These are phyloP conservation scores for Rubia balearica DNA, from an alignment of 305 asterid species.

Conservation along the genomic window DNA sequence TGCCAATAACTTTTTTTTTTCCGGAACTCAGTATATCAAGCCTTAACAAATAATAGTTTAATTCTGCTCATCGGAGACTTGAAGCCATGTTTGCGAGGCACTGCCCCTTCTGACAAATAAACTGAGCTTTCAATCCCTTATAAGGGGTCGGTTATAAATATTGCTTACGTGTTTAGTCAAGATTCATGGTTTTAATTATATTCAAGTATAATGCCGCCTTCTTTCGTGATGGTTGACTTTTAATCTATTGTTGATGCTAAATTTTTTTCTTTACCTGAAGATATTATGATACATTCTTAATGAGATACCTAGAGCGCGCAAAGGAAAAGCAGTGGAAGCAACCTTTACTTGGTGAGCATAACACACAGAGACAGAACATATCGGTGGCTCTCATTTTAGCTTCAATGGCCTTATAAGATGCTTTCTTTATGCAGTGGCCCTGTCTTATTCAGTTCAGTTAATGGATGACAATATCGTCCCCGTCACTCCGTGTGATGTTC, in stretches of 20 bases:
- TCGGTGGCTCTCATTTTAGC: not conserved
- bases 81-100: not conserved
- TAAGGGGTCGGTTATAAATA: not conserved
- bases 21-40: not conserved
- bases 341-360: constrained; percentile 47
- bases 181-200: too few relatives aligned
- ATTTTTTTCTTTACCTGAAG: constrained; percentile 8
- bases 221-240: not conserved
- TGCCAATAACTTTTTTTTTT: not conserved
- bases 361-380: not conserved
- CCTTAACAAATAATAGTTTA: not conserved
- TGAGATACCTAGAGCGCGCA: constrained; percentile 59
- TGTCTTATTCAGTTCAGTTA: constrained; percentile 71
- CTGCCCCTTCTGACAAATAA: not conserved
- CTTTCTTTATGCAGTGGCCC: constrained; percentile 47
- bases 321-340: constrained; percentile 63
- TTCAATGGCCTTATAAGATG: not conserved
- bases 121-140: not conserved
- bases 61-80: too few relatives aligned
- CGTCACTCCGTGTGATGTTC: constrained; percentile 59
- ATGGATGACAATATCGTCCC: constrained; percentile 77
- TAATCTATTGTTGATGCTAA: not conserved
- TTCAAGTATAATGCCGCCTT: too few relatives aligned
- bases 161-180: not conserved
- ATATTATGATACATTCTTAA: constrained; percentile 68